These are phyloP conservation scores for Dipodascopsis tothii DNA, from an alignment of 805 yeast species.

Conservation along the genomic window DNA sequence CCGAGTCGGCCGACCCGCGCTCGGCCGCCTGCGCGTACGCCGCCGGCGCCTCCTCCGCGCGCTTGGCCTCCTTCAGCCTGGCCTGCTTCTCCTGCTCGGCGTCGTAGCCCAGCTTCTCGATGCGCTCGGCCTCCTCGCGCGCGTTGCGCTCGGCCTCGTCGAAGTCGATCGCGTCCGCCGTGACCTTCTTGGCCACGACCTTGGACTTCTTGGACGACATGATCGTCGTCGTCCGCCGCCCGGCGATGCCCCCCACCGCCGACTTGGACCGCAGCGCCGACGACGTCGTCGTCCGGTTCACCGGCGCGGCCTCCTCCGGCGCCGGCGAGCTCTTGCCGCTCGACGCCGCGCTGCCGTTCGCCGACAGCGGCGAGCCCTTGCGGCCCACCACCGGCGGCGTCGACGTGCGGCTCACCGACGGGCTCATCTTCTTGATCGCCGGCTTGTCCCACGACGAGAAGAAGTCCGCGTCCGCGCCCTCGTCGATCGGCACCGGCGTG, in stretches of 20 bases:
- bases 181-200: slow-evolving; percentile 31
- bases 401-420: slow-evolving; percentile 38
- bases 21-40: slow-evolving; percentile 6
- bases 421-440: slow-evolving; percentile 33
- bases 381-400: slow-evolving; percentile 28
- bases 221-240: slow-evolving; percentile 23
- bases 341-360: slow-evolving; percentile 1
- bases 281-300: slow-evolving; percentile 43
- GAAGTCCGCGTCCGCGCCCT: slow-evolving; percentile 63
- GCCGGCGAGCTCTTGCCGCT: slow-evolving; percentile 26
- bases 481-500: slow-evolving; percentile 7
- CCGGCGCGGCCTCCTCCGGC: slow-evolving; percentile 21
- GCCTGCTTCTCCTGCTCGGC: slow-evolving; percentile 26
- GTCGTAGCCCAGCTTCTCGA: slow-evolving; percentile 39
- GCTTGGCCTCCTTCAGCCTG: not conserved
- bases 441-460: slow-evolving; percentile 89
- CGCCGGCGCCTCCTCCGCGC: slow-evolving; percentile 3
- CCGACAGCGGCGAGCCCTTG: slow-evolving; percentile 25
- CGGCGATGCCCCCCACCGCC: slow-evolving; percentile 11
- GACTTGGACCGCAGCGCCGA: slow-evolving; percentile 24
- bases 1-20: slow-evolving; percentile 6
- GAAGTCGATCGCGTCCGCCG: slow-evolving; percentile 48
- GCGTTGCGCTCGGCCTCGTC: slow-evolving; percentile 73
- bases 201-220: slow-evolving; percentile 31
- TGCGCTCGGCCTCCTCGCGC: slow-evolving; percentile 68